Base-by-base conservation (phyloP, 768 basidiomycete genomes). In the Tricholoma saponaceum region DNA sequence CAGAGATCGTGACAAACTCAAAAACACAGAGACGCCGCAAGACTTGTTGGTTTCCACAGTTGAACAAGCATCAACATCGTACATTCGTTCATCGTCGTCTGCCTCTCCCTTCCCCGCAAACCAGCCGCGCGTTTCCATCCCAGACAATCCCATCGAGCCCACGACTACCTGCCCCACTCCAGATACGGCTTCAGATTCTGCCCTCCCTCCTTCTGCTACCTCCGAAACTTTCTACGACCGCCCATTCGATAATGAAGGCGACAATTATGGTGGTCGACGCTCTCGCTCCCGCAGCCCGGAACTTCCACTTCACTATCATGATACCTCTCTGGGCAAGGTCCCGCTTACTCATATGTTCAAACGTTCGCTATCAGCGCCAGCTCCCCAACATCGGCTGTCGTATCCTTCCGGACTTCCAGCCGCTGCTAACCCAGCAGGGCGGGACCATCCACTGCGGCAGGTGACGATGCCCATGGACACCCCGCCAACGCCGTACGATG, bases 311-410 rank as follows among this genome's bases (percentile, higher is more conserved):
- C 53, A 32, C 20, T 10, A 23, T 49, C 18, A 4, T 16, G 9
- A 14, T 12, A 64, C 66, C 55, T 55, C 58, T 18, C 71, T 78
- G 44, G 75, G 81, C 68, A 68, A 68, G 37, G 72, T 83, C 23
- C 80, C 84, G 3, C 78, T 86, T 26, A 84, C 84, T 4, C 77
- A 83, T 52, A 82, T 86, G 83, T 84, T 81, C 74, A 85, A 78
- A 67, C 84, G 87, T 53, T 83, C 84, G 10, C 72, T 81, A 3
- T 87, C 86, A 35, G 81, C 79, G 7, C 82, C 82, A 3, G 79
- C 76, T 1, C 58, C 68, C 0, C 39, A 59, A 16, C 51, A 58
- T 18, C 41, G 57, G 4, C 23, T 22, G 2, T 30, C 54, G 0
- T 61, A 58, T 18, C n/a, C 70, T 5, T 25, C 33, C 12, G 22